Percentiles rank a stretch among this genome's conserved stretches.
phyloP scores from a whole-genome alignment of 1,284 basidiomycete genomes.

The Ganoderma boninense region DNA sequence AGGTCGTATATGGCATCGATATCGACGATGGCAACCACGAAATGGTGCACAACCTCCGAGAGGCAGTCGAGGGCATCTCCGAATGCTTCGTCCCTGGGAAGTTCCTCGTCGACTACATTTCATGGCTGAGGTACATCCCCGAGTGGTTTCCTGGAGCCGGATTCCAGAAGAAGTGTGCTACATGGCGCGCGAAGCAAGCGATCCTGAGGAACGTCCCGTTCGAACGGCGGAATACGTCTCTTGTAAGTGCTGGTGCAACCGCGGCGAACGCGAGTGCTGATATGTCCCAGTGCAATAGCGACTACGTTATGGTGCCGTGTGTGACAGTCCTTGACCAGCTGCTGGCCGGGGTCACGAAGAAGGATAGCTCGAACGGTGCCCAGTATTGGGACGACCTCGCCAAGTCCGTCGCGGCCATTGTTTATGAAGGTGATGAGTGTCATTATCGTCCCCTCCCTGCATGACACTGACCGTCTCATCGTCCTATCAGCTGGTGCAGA shows the following conservation, averaged over 20 bases:
- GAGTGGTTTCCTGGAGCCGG: slow-evolving; percentile 39
- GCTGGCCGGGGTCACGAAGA: not conserved
- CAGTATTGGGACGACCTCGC: slow-evolving; percentile 1
- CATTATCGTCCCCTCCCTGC: not conserved
- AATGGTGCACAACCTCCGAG: slow-evolving; percentile 1
- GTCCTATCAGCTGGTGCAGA: slow-evolving; percentile 3
- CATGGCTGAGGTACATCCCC: slow-evolving; percentile 33
- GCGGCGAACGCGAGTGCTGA: not conserved
- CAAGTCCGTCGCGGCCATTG: slow-evolving; percentile 1
- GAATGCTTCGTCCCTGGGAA: slow-evolving; percentile 13
- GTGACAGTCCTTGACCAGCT: not conserved
- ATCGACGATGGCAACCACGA: slow-evolving; percentile 9
- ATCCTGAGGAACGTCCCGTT: slow-evolving; percentile 17
- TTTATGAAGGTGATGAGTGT: not conserved
- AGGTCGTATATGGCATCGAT: slow-evolving; percentile 23
- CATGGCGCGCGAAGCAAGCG: slow-evolving; percentile 26
- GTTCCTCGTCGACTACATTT: slow-evolving; percentile 28
- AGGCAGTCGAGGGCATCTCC: not conserved
- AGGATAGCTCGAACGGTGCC: not conserved
- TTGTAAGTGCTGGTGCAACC: not conserved
- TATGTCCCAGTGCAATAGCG: not conserved
- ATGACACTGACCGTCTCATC: not conserved
- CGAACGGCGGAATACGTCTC: not conserved
- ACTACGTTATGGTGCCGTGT: not conserved
- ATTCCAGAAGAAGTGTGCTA: slow-evolving; percentile 34